Base-by-base conservation (phyloP, 164 flowering plant species). In the Saururus chinensis region DNA sequence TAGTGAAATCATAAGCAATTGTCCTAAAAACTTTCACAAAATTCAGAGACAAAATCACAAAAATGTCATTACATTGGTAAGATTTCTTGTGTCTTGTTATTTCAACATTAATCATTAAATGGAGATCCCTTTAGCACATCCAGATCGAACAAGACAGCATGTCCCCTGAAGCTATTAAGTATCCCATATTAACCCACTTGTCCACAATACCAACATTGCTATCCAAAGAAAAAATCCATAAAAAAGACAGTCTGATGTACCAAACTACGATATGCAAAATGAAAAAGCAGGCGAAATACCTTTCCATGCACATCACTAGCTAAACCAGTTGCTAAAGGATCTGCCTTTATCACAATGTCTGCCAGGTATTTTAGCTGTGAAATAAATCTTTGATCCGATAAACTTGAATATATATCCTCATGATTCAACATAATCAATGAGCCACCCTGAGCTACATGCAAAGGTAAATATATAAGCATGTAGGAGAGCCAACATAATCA, bases 301-400 rank as follows among this genome's bases (percentile, higher is more conserved):
- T 89, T 95, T 59, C 99, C 97, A 71, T 93, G 99, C 56, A 93
- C 97, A 76, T 88, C 97, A 65, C 74, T 55, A 60, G 96, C 89
- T 71, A 89, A 74, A 72, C 99, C 99, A 60, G 91, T 82, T 30
- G 83, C 79, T 76, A 93, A 75, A 26, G 96, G 95, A 58, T 82
- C 88, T 0, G 74, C 87, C 62, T 77, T 87, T 51, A 93, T 79
- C 65, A 90, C 25, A 52, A 88, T 49, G 58, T 88, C 84, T 2
- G 96, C 84, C 57, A 80, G 76, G 79, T 85, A 80, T 67, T 87
- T 91, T 82, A 81, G 67, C 60, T 86, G 82, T 63, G 83, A 68
- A 51, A 76, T 68, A 49, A 80, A 57, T 25, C 74, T 66, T 51
- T 84, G 84, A 59, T 64, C 71, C 52, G 66, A 80, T 52, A 40